Evolutionary conservation across 768 basidiomycete genomes (phyloP).

Genomic region (Heimioporus sp.): DNA sequence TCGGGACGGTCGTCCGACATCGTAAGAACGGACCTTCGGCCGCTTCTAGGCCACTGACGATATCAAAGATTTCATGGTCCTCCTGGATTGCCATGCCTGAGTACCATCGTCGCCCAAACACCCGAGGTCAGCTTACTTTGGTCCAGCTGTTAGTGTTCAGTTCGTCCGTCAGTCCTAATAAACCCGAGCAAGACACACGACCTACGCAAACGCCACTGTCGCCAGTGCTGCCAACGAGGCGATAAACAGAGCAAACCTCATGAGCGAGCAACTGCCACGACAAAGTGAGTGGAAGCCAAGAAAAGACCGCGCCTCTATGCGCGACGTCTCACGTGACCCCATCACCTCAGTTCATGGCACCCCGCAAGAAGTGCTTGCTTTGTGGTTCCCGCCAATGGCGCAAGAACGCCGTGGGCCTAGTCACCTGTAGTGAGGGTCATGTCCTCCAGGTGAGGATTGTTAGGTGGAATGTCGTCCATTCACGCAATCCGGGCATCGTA

Average conservation of each 20-base stretch:
- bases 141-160: conserved; percentile 55
- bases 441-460: conserved; percentile 66
- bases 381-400: conserved; percentile 89
- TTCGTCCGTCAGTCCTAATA: not conserved
- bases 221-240: conserved; percentile 50
- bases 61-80: conserved; percentile 96
- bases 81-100: conserved; percentile 46
- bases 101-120: conserved; percentile 1
- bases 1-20: not conserved
- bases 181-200: conserved; percentile 17
- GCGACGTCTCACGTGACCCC: conserved; percentile 11
- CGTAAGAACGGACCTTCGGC: conserved; percentile 60
- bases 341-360: conserved; percentile 42
- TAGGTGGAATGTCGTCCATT: not conserved
- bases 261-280: conserved; percentile 19
- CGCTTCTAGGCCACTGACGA: conserved; percentile 76
- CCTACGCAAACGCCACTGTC: conserved; percentile 59
- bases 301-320: not conserved
- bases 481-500: conserved; percentile 26
- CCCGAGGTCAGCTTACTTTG: conserved; percentile 43
- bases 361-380: conserved; percentile 63
- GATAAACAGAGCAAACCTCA: conserved; percentile 51
- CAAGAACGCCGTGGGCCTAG: conserved; percentile 78
- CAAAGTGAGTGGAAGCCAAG: too few species aligned
- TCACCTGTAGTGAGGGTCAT: conserved; percentile 90